Percentiles rank a stretch among this genome's conserved stretches.
Evolutionary conservation across 2,329 filamentous ascomycete species (phyloP).

Genomic region (Aspergillus sp.): DNA sequence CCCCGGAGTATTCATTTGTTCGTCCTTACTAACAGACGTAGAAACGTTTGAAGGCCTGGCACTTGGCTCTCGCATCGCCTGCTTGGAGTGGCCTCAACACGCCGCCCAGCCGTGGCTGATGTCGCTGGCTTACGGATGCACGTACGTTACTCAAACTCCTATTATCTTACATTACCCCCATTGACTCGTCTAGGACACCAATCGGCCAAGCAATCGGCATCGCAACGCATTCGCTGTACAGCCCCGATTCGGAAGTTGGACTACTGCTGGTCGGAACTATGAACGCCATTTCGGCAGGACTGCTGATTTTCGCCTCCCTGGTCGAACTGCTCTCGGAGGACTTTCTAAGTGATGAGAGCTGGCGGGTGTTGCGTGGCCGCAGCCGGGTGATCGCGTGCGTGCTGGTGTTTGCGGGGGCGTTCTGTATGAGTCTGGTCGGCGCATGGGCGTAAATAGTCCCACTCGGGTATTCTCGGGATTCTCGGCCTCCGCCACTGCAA

Average conservation of each 20-base stretch:
- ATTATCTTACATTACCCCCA: not conserved
- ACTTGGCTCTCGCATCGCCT: conserved; percentile 34
- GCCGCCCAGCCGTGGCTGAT: conserved; percentile 61
- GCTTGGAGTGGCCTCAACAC: conserved; percentile 29
- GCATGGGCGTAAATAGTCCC: conserved; percentile 61
- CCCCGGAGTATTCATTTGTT: too few species aligned
- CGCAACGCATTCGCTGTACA: conserved; percentile 72
- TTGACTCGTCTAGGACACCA: conserved; percentile 58
- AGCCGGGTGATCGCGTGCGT: conserved; percentile 63
- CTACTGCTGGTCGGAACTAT: conserved; percentile 76
- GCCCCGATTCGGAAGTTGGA: conserved; percentile 69
- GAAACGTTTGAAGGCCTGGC: conserved; percentile 39
- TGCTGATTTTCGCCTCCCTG: conserved; percentile 73
- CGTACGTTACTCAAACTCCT: conserved; percentile 24
- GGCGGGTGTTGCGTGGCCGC: conserved; percentile 62
- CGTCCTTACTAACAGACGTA: conserved; percentile 7
- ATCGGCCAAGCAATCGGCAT: conserved; percentile 77
- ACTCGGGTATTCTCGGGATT: not conserved
- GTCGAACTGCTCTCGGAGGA: conserved; percentile 79
- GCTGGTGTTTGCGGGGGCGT: conserved; percentile 63
- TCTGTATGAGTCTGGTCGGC: conserved; percentile 70
- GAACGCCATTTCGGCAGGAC: conserved; percentile 77
- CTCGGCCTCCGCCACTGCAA: not conserved
- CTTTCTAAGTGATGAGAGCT: conserved; percentile 74
- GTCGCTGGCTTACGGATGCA: conserved; percentile 71